Percentiles rank a stretch among this genome's conserved stretches.
Evolutionary conservation across 1,284 basidiomycete species (phyloP).

Genomic region (Trichosporon sp.): DNA sequence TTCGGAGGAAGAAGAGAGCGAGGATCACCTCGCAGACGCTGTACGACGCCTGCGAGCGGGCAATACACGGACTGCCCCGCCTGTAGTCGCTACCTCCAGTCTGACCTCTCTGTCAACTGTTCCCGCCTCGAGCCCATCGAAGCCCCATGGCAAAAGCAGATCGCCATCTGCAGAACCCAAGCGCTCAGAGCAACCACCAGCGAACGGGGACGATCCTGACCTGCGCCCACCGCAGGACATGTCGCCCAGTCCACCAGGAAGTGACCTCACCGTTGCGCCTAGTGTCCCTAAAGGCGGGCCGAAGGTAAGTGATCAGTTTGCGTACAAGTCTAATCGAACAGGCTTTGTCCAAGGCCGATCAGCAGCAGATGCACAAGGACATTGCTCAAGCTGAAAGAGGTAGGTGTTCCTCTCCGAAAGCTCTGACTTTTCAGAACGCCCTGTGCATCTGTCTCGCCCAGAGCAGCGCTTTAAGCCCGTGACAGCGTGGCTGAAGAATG

Average conservation of each 20-base stretch:
- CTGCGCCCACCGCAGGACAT: too few relatives aligned
- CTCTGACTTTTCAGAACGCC: slow-evolving; percentile 19
- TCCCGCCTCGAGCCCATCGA: not conserved
- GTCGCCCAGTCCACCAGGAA: too few relatives aligned
- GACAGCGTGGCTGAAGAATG: slow-evolving; percentile 22
- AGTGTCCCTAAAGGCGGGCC: not conserved
- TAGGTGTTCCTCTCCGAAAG: slow-evolving; percentile 8
- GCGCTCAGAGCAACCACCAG: not conserved
- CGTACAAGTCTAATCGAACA: not conserved
- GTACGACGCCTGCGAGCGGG: not conserved
- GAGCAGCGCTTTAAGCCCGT: slow-evolving; percentile 22
- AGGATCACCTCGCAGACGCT: not conserved
- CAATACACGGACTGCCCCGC: not conserved
- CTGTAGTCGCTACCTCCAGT: not conserved
- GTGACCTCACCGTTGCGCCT: too few relatives aligned
- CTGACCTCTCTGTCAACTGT: not conserved
- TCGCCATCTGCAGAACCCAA: not conserved
- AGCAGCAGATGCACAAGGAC: slow-evolving; percentile 25
- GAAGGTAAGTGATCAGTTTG: not conserved
- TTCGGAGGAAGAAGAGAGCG: not conserved
- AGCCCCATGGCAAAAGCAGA: not conserved
- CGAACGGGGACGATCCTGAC: not conserved
- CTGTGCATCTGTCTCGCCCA: slow-evolving; percentile 16
- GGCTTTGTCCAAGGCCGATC: slow-evolving; percentile 33
- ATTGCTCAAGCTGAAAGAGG: slow-evolving; percentile 28